A percentile compares a stretch with the other conserved stretches of the same genome.
phyloP scores from a whole-genome alignment of 192 early-diverging fungal species.

The Linnemannia hyalina region DNA sequence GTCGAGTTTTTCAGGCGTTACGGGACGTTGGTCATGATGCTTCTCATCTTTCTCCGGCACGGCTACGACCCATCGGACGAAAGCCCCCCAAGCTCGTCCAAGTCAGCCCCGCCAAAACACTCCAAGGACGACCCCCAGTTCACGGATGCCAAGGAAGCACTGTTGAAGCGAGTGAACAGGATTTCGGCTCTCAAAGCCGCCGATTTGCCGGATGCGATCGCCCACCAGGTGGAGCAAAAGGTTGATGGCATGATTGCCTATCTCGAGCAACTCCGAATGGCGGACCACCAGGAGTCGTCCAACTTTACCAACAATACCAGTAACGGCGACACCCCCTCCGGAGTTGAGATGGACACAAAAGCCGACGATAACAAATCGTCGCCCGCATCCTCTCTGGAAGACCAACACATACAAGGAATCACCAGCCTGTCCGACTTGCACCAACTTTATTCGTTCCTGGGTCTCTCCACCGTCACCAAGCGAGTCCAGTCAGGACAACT shows the following conservation, averaged over 20 bases:
- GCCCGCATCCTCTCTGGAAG: neutral
- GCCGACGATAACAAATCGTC: slow-evolving; percentile 7
- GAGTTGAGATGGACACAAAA: neutral
- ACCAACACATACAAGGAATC: slow-evolving; percentile 17
- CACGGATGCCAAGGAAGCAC: neutral
- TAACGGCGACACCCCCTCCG: neutral
- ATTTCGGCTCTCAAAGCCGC: slow-evolving; percentile 19
- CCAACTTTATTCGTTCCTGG: slow-evolving; percentile 43
- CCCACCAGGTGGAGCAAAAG: slow-evolving; percentile 19
- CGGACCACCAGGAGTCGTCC: neutral
- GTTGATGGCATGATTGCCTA: slow-evolving; percentile 40
- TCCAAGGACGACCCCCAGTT: slow-evolving; percentile 3
- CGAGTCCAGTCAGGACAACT: slow-evolving; percentile 37
- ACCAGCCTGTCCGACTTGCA: slow-evolving; percentile 32
- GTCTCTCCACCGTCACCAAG: slow-evolving; percentile 17
- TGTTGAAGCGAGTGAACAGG: slow-evolving; percentile 7
- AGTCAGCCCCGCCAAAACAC: neutral
- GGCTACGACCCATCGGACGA: slow-evolving; percentile 17
- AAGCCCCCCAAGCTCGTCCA: neutral
- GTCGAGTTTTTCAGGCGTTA: slow-evolving; percentile 46
- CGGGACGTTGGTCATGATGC: slow-evolving; percentile 23
- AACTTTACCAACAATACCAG: neutral
- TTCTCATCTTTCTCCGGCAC: slow-evolving; percentile 47
- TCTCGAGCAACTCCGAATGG: slow-evolving; percentile 14
- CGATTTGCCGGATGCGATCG: slow-evolving; percentile 42